Percentiles rank a stretch among this genome's conserved stretches.
phyloP scores from a whole-genome alignment of 2,329 filamentous ascomycete genomes.

The Aspergillus puulaauensis region DNA sequence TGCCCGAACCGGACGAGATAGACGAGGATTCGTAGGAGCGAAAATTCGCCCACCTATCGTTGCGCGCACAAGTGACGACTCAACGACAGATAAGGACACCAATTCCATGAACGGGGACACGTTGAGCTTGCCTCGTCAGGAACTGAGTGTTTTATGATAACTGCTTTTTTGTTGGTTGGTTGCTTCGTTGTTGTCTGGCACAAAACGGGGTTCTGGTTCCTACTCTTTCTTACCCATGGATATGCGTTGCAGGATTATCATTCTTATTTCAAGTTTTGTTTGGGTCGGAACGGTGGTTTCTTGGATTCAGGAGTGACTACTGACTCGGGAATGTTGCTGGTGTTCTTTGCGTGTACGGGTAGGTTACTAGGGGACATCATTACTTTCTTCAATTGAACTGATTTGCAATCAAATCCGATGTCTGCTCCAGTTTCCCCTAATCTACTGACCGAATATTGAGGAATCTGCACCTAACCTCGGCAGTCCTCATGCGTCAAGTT shows the following conservation, averaged over 20 bases:
- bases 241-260: neutral
- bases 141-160: conserved; percentile 31
- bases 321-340: neutral
- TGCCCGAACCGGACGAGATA: conserved; percentile 82
- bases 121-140: conserved; percentile 23
- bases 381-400: neutral
- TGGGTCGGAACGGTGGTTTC: neutral
- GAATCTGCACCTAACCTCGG: neutral
- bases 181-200: conserved; percentile 17
- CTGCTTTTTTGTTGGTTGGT: conserved; percentile 7
- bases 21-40: conserved; percentile 82
- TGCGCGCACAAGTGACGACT: conserved; percentile 27
- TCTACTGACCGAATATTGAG: neutral
- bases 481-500: neutral
- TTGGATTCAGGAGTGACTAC: neutral
- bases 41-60: conserved; percentile 44
- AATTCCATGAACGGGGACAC: conserved; percentile 6
- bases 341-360: neutral
- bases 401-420: neutral
- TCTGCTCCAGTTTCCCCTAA: neutral
- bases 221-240: neutral
- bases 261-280: neutral
- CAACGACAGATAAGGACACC: conserved; percentile 12
- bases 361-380: neutral
- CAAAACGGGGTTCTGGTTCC: conserved; percentile 11